A percentile compares a stretch with the other conserved stretches of the same genome.
phyloP scores from a whole-genome alignment of 1,284 basidiomycete genomes.

The Neolentinus lepideus region DNA sequence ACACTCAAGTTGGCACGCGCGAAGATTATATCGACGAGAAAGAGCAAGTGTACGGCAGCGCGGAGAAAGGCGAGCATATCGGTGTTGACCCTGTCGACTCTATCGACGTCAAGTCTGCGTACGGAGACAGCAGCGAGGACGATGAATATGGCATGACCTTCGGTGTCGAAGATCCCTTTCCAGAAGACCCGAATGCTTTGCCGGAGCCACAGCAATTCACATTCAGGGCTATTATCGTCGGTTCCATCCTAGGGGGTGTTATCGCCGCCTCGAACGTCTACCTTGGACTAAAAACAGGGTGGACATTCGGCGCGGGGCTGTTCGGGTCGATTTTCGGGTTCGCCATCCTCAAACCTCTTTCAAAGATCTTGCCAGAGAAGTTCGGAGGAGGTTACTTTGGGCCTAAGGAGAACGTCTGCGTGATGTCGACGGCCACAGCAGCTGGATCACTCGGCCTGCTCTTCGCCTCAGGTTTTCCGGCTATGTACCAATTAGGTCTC shows the following conservation, averaged over 20 bases:
- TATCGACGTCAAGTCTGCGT: not conserved
- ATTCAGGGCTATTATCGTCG: not conserved
- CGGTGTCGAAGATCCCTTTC: not conserved
- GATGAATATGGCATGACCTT: not conserved
- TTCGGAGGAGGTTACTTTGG: slow-evolving; percentile 57
- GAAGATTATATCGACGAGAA: not conserved
- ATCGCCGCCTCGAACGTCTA: slow-evolving; percentile 63
- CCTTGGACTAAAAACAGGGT: slow-evolving; percentile 64
- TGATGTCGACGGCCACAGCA: slow-evolving; percentile 47
- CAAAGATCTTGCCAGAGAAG: slow-evolving; percentile 38
- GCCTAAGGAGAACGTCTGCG: slow-evolving; percentile 59
- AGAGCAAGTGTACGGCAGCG: not conserved
- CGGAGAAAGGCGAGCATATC: not conserved
- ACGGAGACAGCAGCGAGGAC: not conserved
- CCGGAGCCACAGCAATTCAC: slow-evolving; percentile 3
- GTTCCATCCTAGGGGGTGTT: slow-evolving; percentile 8
- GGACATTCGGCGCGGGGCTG: slow-evolving; percentile 58
- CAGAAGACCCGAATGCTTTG: not conserved
- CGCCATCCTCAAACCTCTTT: slow-evolving; percentile 56
- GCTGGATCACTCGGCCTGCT: slow-evolving; percentile 54
- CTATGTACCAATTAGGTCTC: slow-evolving; percentile 54
- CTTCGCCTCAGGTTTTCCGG: slow-evolving; percentile 59
- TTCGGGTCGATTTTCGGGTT: slow-evolving; percentile 61
- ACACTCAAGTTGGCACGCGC: not conserved
- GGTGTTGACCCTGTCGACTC: not conserved